Evolutionary conservation across 2,329 filamentous ascomycete genomes (phyloP), one percentile per base, ranked within the genome.

Genomic region (Clonostachys byssicola): DNA sequence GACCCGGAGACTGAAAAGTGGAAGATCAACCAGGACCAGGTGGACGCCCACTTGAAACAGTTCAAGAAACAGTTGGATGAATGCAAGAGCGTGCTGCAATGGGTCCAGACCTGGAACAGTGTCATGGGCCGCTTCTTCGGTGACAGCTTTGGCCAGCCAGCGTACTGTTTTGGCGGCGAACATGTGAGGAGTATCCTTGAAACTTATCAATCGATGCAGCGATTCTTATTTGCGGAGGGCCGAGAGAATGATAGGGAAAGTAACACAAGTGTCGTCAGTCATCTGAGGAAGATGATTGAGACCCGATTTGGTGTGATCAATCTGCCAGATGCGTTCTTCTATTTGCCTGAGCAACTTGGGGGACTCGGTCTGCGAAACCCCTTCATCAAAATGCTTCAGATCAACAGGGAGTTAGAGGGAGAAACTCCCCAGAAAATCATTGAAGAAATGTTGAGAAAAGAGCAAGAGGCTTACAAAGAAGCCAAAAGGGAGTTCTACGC

Each of bases 41-140:
- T 84, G 5, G 66, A 75, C 42, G 61, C 67, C 12, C 80, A 84
- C 51, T 72, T 81, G 34, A 54, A 65, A 35, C 78, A 84, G 58
- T 68, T 84, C 12, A 65, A 68, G 44, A 72, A 64, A 23, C 80
- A 84, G 52, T 72, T 84, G 16, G 59, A 60, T 3, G 71, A 74
- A 34, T 79, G 74, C 56, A 70, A 68, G 43, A 78, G 72, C 50
- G 56, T 65, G 12, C 56, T 72, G 5, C 62, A 64, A 20, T 67
- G 60, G 60, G 62, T 73, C 16, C 60, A 61, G 51, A 66, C 65
- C 3, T 72, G 70, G 71, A 75, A 76, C 52, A 67, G 63, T 34
- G 75, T 73, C 52, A 70, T 70, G 9, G 60, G 63, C 5, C 70
- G 66, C 0, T 75, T 75, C 61, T 72, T 75, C 56, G 63, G 63